Conservation (phyloP, 805 yeast species). For the Yarrowia osloensis region DNA sequence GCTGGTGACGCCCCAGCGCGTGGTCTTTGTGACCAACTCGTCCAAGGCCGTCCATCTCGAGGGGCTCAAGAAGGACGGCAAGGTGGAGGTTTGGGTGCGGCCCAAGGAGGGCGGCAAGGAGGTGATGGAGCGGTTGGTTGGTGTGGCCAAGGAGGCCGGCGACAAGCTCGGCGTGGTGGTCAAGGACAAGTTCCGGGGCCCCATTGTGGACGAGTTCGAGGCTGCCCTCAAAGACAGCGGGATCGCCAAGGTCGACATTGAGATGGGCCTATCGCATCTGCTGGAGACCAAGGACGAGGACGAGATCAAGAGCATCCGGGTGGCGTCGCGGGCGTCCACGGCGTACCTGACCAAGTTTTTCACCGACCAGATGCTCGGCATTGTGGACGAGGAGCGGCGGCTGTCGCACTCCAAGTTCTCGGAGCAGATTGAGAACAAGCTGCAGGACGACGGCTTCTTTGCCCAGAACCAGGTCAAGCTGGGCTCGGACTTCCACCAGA, state of each 20-base stretch:
- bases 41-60: slow-evolving; percentile 82
- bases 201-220: slow-evolving; percentile 80
- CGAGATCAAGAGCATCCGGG: slow-evolving; percentile 63
- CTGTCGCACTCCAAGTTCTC: slow-evolving; percentile 72
- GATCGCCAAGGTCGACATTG: slow-evolving; percentile 54
- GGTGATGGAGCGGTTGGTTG: slow-evolving; percentile 60
- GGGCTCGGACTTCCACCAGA: slow-evolving; percentile 71
- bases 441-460: slow-evolving; percentile 76
- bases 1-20: slow-evolving; percentile 59
- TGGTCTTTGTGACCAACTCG: slow-evolving; percentile 71
- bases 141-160: slow-evolving; percentile 44
- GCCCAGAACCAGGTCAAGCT: slow-evolving; percentile 54
- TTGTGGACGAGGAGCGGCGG: slow-evolving; percentile 82
- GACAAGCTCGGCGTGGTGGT: slow-evolving; percentile 62
- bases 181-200: slow-evolving; percentile 80
- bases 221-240: slow-evolving; percentile 42
- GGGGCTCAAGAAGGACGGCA: slow-evolving; percentile 52
- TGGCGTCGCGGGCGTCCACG: slow-evolving; percentile 75
- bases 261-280: slow-evolving; percentile 54
- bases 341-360: slow-evolving; percentile 73
- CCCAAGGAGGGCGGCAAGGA: slow-evolving; percentile 74
- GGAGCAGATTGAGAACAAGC: slow-evolving; percentile 75
- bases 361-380: slow-evolving; percentile 82
- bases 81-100: slow-evolving; percentile 63
- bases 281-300: slow-evolving; percentile 78